Evolutionary conservation across 768 basidiomycete genomes (phyloP).

Genomic region (Suillus placidus): DNA sequence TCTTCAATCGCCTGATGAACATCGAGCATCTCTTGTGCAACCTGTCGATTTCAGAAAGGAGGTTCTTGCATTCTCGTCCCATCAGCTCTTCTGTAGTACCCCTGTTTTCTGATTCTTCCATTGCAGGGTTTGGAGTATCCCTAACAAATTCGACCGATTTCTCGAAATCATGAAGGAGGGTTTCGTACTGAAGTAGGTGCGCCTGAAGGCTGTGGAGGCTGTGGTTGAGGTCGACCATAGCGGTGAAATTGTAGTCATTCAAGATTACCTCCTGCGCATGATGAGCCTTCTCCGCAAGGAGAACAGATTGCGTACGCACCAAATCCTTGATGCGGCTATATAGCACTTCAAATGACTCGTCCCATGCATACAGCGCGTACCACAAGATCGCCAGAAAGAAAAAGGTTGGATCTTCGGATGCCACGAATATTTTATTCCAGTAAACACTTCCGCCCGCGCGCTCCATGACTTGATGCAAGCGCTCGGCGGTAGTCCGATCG

Average conservation of each 20-base stretch:
- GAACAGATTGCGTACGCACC: slow-evolving; percentile 38
- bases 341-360: slow-evolving; percentile 50
- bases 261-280: slow-evolving; percentile 15
- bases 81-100: slow-evolving; percentile 13
- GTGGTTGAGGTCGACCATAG: slow-evolving; percentile 48
- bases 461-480: slow-evolving; percentile 33
- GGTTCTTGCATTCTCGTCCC: slow-evolving; percentile 21
- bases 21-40: slow-evolving; percentile 30
- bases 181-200: slow-evolving; percentile 51
- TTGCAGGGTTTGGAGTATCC: slow-evolving; percentile 46
- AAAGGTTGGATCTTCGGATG: slow-evolving; percentile 47
- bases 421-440: slow-evolving; percentile 20
- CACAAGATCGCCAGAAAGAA: slow-evolving; percentile 50
- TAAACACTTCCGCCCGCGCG: slow-evolving; percentile 37
- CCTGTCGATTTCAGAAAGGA: slow-evolving; percentile 49
- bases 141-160: slow-evolving; percentile 48
- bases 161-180: slow-evolving; percentile 50
- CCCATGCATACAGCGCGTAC: slow-evolving; percentile 58
- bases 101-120: slow-evolving; percentile 25
- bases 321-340: slow-evolving; percentile 49
- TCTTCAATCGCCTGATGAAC: slow-evolving; percentile 33
- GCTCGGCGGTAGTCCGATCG: slow-evolving; percentile 30
- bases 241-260: slow-evolving; percentile 44
- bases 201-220: slow-evolving; percentile 56
- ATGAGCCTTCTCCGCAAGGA: neutral